A percentile compares a stretch with the other conserved stretches of the same genome.
Evolutionary conservation across 139 green algal species (phyloP).

Genomic region (Volvox reticuliferus): DNA sequence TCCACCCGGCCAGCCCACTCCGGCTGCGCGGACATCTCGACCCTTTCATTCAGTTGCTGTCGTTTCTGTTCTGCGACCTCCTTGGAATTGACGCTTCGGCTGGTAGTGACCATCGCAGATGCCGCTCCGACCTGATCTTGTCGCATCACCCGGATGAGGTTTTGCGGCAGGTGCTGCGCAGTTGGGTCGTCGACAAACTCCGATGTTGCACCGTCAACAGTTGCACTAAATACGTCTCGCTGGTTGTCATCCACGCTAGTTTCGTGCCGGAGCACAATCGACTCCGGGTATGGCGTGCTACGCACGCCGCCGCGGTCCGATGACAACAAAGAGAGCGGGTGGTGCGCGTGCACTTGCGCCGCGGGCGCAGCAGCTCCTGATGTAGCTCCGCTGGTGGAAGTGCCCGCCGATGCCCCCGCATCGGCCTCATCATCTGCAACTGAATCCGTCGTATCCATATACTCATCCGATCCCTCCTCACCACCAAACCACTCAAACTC

Average conservation of each 20-base stretch:
- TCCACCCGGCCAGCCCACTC: neutral
- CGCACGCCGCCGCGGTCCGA: neutral
- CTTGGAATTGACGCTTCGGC: no score
- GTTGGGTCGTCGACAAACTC: neutral
- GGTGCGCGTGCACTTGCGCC: neutral
- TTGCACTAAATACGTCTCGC: neutral
- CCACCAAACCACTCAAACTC: conserved; percentile 30
- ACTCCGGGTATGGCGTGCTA: neutral
- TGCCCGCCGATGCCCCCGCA: neutral
- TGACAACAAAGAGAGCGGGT: neutral
- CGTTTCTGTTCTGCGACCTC: no score
- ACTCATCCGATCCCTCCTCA: conserved; percentile 10
- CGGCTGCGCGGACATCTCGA: no score
- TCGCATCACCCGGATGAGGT: conserved; percentile 4
- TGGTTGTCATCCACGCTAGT: neutral
- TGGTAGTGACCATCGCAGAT: no score
- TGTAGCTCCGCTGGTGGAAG: neutral
- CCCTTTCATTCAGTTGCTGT: no score
- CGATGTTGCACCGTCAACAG: neutral
- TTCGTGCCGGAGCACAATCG: neutral
- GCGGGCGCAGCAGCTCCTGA: neutral
- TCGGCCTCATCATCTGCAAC: conserved; percentile 19
- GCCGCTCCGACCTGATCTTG: no score
- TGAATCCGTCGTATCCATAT: conserved; percentile 9
- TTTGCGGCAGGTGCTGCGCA: neutral